These are phyloP conservation scores for Sungouiozyma ichnusensis DNA, from an alignment of 805 yeast species.

Conservation along the genomic window DNA sequence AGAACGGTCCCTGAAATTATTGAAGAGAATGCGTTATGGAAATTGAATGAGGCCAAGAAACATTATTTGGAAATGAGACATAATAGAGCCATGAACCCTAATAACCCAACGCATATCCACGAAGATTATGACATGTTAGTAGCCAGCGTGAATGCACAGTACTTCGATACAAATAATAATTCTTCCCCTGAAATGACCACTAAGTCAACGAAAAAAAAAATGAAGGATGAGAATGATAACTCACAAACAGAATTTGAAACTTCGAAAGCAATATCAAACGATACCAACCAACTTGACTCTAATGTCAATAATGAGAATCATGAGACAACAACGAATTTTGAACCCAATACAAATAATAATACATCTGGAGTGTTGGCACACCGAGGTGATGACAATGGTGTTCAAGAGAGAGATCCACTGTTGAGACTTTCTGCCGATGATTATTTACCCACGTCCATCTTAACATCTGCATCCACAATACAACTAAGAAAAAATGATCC, in stretches of 20 bases:
- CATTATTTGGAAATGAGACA: constrained; percentile 33
- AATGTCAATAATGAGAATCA: background rate
- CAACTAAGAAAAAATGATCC: constrained; percentile 1
- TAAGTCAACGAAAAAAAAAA: background rate
- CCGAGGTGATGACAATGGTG: too few relatives aligned
- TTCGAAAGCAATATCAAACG: background rate
- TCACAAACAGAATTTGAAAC: background rate
- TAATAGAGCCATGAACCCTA: constrained; percentile 21
- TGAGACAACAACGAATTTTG: background rate
- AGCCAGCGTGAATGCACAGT: constrained; percentile 30
- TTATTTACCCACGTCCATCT: constrained; percentile 5
- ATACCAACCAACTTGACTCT: background rate
- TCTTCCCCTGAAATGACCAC: background rate
- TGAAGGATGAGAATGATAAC: background rate
- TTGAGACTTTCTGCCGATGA: background rate
- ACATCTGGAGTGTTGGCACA: background rate
- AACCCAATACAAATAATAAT: too few relatives aligned
- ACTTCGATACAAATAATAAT: constrained; percentile 8
- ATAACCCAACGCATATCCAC: constrained; percentile 14
- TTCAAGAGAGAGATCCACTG: background rate
- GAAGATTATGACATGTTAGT: constrained; percentile 29
- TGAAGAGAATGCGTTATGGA: constrained; percentile 30
- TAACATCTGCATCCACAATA: constrained; percentile 9
- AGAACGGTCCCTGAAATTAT: constrained; percentile 73
- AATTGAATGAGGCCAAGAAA: constrained; percentile 46